Evolutionary conservation across 169 alveolate species (phyloP), one percentile per base, ranked within the genome.

Genomic region (Plasmodium coatneyi): DNA sequence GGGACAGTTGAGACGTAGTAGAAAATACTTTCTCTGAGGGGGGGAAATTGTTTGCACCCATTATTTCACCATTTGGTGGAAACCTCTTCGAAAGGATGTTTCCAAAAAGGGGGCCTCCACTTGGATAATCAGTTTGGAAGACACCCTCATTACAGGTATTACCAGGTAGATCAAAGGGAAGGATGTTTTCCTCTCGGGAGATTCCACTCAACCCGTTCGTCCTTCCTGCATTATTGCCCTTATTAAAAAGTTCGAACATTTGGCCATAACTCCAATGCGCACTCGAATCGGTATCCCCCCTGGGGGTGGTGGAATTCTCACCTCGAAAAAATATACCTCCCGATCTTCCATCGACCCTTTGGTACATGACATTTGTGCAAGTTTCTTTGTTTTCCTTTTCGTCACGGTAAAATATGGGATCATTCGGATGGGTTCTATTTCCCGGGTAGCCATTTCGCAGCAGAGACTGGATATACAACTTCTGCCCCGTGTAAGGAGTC

Each of bases 401-500:
- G 32, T 60, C 9, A 5, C 3, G 74, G 14, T 60, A n/a, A 25
- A 30, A 14, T 72, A 9, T 16, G 41, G 74, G 34, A n/a, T 60
- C 74, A 60, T 60, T 1, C 6, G 36, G 6, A 2, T 36, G 36
- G 16, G 34, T 30, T 12, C 43, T 72, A 84, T 7, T 71, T 54
- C 36, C 16, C 19, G 1, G 19, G 19, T 72, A 39, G 14, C 54
- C 71, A 56, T 78, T 43, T 39, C 70, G 72, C 71, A 87, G 39
- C 16, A 87, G 36, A 22, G 52, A 34, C n/a, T 87, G 93, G 14
- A 87, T 87, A 41, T 87, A 79, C 19, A 54, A 22, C 71, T 87
- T 87, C 60, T 87, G 93, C 49, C 93, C 70, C 9, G 87, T 87
- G 43, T 87, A 87, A 1, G 93, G 93, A 5, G 93, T 87, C 19